Percentiles rank a stretch among this genome's conserved stretches.
These are phyloP conservation scores for Onygenales sp. DNA, from an alignment of 2,329 filamentous ascomycete genomes.

Conservation along the genomic window DNA sequence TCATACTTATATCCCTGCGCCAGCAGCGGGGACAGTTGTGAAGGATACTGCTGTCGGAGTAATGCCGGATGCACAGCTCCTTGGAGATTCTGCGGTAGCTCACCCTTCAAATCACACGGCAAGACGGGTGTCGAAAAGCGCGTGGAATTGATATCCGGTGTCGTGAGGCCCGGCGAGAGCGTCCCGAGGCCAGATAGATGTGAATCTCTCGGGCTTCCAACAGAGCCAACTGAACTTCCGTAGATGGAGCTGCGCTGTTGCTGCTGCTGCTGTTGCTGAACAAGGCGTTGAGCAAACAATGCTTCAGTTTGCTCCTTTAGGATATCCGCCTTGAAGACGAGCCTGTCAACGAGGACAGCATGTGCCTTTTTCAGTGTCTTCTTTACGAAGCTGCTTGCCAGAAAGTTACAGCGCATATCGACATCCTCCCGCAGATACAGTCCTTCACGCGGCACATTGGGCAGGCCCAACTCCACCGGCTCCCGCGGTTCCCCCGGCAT, in stretches of 20 bases:
- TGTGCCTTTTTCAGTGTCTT: conserved; percentile 73
- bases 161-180: too few species aligned
- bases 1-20: not conserved
- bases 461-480: conserved; percentile 52
- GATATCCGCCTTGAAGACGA: conserved; percentile 44
- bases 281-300: conserved; percentile 1
- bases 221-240: too few species aligned
- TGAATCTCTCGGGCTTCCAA: too few species aligned
- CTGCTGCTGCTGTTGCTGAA: not conserved
- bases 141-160: too few species aligned
- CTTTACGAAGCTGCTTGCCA: conserved; percentile 70
- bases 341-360: conserved; percentile 55
- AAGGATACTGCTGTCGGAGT: not conserved
- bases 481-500: conserved; percentile 60
- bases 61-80: too few species aligned
- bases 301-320: conserved; percentile 20
- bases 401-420: conserved; percentile 68
- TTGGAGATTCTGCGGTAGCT: too few species aligned
- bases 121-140: too few species aligned
- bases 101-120: too few species aligned
- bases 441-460: conserved; percentile 56
- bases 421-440: conserved; percentile 81
- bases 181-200: too few species aligned
- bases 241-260: not conserved
- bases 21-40: not conserved